Evolutionary conservation across 805 yeast species (phyloP), one percentile per base, ranked within the genome.

Genomic region (Myxozyma vanderwaltii): DNA sequence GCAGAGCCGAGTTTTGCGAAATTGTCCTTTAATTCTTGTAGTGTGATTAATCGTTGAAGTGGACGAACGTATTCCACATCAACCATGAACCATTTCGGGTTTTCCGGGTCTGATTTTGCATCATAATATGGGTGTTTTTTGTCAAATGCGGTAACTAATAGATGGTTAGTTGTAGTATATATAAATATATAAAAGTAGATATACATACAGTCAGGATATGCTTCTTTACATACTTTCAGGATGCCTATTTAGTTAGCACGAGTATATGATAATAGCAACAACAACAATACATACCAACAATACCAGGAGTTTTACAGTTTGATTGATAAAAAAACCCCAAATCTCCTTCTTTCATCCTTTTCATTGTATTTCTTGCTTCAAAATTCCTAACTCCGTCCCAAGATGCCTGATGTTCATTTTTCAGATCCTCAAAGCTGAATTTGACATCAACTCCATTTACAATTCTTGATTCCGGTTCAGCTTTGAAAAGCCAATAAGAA

Each of bases 311-410:
- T 24, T 77, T 75, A 60, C 86, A 79, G 64, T 82, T 82, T 3
- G 85, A 82, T 59, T 82, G 84, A 60, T 82, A 82, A 59, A 83
- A 82, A 6, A 82, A 72, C 26, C 79, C 77, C 7, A 76, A 54
- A 58, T 82, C 86, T 15, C 77, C 81, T 41, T 64, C 63, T 19
- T 70, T 61, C 86, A 83, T 83, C 39, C 72, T 71, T 19, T 76
- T 64, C 77, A 82, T 74, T 59, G 77, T 75, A 63, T 82, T 83
- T 59, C 79, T 73, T 0, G 86, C 86, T 69, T 82, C 86, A 60
- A 77, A 77, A 67, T 82, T 82, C 47, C 86, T 72, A 10, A 82
- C 86, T 1, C 86, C 86, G 61, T 81, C 82, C 86, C 86, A 82
- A 52, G 79, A 81, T 1, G 60, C 60, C 4, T 69, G 72, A 7